Evolutionary conservation across 1,284 basidiomycete genomes (phyloP).

Genomic region (Coniferiporia weirii): DNA sequence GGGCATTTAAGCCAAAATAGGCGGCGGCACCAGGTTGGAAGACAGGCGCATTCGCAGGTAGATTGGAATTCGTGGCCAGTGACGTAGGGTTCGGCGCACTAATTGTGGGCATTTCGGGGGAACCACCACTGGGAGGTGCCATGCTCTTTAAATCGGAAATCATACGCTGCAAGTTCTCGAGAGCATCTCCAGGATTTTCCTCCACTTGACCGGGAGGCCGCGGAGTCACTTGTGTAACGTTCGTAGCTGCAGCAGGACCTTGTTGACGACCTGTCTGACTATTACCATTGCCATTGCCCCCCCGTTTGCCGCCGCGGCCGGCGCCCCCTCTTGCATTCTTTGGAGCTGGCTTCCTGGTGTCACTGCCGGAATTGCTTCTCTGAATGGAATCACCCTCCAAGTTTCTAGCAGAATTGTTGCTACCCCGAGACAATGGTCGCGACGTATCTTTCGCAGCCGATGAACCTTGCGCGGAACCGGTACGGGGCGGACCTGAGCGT

Average conservation of each 20-base stretch:
- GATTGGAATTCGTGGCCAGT: slow-evolving; percentile 41
- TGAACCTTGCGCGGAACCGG: slow-evolving; percentile 5
- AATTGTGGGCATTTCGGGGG: slow-evolving; percentile 34
- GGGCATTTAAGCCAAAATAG: slow-evolving; percentile 41
- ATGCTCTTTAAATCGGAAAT: slow-evolving; percentile 80
- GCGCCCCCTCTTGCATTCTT: slow-evolving; percentile 44
- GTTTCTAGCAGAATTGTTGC: slow-evolving; percentile 14
- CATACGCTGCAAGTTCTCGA: slow-evolving; percentile 75
- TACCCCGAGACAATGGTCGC: slow-evolving; percentile 15
- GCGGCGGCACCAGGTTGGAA: slow-evolving; percentile 63
- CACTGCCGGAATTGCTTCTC: not conserved
- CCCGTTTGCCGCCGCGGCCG: slow-evolving; percentile 36
- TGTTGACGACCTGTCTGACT: slow-evolving; percentile 28
- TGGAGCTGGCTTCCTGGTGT: slow-evolving; percentile 44
- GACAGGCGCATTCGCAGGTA: slow-evolving; percentile 60
- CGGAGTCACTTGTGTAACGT: not conserved
- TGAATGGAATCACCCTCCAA: not conserved
- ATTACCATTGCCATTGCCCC: slow-evolving; percentile 56
- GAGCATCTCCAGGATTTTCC: slow-evolving; percentile 62
- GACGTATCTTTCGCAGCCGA: slow-evolving; percentile 6
- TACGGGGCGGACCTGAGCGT: slow-evolving; percentile 8
- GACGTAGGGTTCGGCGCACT: slow-evolving; percentile 33
- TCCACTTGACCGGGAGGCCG: slow-evolving; percentile 33
- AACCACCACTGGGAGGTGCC: slow-evolving; percentile 45
- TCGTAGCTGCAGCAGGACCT: slow-evolving; percentile 10